phyloP scores from a whole-genome alignment of 192 early-diverging fungal species.

The Spizellomyces sp. region DNA sequence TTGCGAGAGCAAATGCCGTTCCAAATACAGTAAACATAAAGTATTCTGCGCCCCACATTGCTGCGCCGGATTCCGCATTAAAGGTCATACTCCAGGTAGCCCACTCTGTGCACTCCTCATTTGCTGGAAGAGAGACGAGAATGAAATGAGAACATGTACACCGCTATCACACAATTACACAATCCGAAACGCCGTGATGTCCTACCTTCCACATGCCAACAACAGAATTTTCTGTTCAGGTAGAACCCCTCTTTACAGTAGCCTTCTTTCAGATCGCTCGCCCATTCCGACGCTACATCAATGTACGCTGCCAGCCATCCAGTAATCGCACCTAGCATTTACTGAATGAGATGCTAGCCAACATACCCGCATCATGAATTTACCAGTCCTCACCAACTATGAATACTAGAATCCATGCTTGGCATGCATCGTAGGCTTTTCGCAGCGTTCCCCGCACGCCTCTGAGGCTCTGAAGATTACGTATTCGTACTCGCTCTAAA shows the following conservation, averaged over 20 bases:
- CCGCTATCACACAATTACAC: neutral
- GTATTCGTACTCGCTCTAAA: slow-evolving; percentile 27
- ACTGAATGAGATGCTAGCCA: neutral
- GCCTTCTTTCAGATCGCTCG: slow-evolving; percentile 50
- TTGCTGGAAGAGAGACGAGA: neutral
- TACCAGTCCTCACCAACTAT: slow-evolving; percentile 30
- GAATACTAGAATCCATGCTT: slow-evolving; percentile 52
- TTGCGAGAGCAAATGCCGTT: slow-evolving; percentile 36
- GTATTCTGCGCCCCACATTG: slow-evolving; percentile 30
- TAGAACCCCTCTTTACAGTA: slow-evolving; percentile 52
- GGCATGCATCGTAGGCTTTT: slow-evolving; percentile 30
- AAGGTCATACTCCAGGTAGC: slow-evolving; percentile 35
- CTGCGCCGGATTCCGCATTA: slow-evolving; percentile 1
- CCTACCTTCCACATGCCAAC: slow-evolving; percentile 45
- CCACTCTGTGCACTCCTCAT: slow-evolving; percentile 41
- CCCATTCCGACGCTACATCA: slow-evolving; percentile 47
- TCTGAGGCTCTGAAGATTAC: slow-evolving; percentile 17
- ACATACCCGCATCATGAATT: no score
- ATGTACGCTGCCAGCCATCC: slow-evolving; percentile 53
- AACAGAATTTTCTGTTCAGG: slow-evolving; percentile 53
- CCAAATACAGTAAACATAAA: slow-evolving; percentile 41
- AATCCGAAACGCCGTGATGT: neutral
- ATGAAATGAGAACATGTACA: neutral
- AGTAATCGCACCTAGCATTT: slow-evolving; percentile 32
- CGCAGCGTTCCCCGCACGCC: slow-evolving; percentile 9